phyloP scores from a whole-genome alignment of 2,329 filamentous ascomycete species.

The Hymenoscyphus salicellus region DNA sequence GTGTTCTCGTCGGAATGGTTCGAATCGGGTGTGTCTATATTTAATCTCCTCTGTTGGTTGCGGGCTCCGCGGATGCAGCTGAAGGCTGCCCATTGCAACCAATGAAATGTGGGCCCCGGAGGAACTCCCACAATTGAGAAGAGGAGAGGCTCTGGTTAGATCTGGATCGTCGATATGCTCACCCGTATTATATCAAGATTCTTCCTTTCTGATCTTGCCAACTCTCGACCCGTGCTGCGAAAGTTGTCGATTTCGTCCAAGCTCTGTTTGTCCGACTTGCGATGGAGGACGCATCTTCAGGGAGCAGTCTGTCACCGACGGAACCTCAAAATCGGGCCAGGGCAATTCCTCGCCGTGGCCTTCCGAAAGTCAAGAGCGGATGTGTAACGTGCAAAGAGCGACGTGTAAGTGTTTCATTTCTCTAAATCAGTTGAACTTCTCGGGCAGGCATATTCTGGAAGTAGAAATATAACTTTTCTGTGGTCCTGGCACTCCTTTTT shows the following conservation, averaged over 20 bases:
- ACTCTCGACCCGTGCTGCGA: background rate
- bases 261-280: background rate
- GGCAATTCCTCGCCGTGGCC: background rate
- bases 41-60: background rate
- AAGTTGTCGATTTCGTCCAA: background rate
- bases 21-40: background rate
- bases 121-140: background rate
- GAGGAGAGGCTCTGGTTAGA: background rate
- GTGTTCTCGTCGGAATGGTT: background rate
- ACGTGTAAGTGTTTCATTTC: background rate
- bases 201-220: background rate
- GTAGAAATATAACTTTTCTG: background rate
- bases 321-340: background rate
- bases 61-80: background rate
- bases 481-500: background rate
- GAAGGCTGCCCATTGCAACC: background rate
- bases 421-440: background rate
- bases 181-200: background rate
- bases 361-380: background rate
- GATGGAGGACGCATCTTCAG: background rate
- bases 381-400: conserved; percentile 1
- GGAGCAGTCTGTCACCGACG: background rate
- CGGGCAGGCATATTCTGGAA: background rate
- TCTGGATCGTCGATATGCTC: background rate
- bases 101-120: background rate